Conservation (phyloP, 129 eudicot genomes). For the Lactuca saligna region DNA sequence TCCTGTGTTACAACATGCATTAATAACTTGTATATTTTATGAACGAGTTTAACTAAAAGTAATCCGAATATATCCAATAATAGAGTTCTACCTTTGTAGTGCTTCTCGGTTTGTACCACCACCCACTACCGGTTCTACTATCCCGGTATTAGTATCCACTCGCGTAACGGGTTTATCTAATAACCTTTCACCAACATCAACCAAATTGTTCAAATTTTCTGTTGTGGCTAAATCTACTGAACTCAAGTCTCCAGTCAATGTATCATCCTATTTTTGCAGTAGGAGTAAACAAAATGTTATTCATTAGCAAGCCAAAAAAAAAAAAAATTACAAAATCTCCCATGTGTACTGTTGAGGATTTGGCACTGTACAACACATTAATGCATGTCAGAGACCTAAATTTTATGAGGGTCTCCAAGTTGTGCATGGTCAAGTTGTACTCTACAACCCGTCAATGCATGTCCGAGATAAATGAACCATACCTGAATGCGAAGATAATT, state of each 20-base stretch:
- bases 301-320: too few relatives aligned
- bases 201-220: conserved; percentile 28
- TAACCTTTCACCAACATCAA: conserved; percentile 27
- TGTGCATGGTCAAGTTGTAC: not conserved
- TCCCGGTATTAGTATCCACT: conserved; percentile 34
- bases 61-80: too few relatives aligned
- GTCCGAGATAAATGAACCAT: not conserved
- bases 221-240: conserved; percentile 36
- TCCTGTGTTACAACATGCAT: too few relatives aligned
- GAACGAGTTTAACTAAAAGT: too few relatives aligned
- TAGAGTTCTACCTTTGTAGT: conserved; percentile 7
- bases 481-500: conserved; percentile 70
- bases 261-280: conserved; percentile 24
- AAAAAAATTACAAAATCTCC: too few relatives aligned
- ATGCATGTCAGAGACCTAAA: too few relatives aligned
- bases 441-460: not conserved
- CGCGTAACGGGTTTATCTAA: conserved; percentile 38
- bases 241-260: conserved; percentile 23
- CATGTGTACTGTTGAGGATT: too few relatives aligned
- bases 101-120: conserved; percentile 43
- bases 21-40: too few relatives aligned
- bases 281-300: too few relatives aligned
- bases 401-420: too few relatives aligned
- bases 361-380: too few relatives aligned
- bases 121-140: conserved; percentile 27